Evolutionary conservation across 2,329 filamentous ascomycete genomes (phyloP).

Genomic region (Monilinia laxa): DNA sequence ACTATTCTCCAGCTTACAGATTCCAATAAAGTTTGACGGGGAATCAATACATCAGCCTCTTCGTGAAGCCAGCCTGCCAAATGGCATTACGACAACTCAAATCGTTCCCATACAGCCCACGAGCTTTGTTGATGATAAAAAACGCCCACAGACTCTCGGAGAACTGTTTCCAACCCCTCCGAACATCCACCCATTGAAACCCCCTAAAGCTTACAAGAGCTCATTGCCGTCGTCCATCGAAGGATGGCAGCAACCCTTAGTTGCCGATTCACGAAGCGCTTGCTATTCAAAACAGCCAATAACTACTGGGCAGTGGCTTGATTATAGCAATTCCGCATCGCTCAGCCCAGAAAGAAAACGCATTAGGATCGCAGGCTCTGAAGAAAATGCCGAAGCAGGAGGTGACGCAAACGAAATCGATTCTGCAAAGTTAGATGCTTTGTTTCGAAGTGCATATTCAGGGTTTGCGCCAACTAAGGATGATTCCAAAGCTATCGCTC

Average conservation of each 20-base stretch:
- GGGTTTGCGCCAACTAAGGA: slow-evolving; percentile 77
- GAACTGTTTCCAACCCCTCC: slow-evolving; percentile 71
- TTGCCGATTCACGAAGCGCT: slow-evolving; percentile 44
- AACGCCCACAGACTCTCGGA: slow-evolving; percentile 63
- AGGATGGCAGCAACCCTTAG: slow-evolving; percentile 47
- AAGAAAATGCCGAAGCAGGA: slow-evolving; percentile 53
- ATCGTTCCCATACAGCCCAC: slow-evolving; percentile 55
- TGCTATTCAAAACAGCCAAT: slow-evolving; percentile 67
- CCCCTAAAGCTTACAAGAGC: slow-evolving; percentile 69
- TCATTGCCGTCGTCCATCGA: slow-evolving; percentile 57
- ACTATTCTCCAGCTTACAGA: slow-evolving; percentile 81
- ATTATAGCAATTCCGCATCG: slow-evolving; percentile 64
- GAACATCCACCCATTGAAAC: slow-evolving; percentile 63
- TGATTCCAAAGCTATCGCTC: slow-evolving; percentile 67
- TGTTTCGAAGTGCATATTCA: slow-evolving; percentile 76
- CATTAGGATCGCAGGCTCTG: slow-evolving; percentile 68
- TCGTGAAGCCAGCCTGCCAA: slow-evolving; percentile 67
- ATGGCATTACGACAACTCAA: slow-evolving; percentile 69
- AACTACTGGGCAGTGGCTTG: slow-evolving; percentile 66
- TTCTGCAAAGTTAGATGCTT: slow-evolving; percentile 66
- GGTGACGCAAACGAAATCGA: slow-evolving; percentile 55
- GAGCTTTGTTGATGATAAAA: slow-evolving; percentile 48
- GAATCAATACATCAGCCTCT: slow-evolving; percentile 47
- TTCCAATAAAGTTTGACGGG: slow-evolving; percentile 44
- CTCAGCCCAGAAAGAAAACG: slow-evolving; percentile 60